Evolutionary conservation across 495 filamentous ascomycete genomes (phyloP), one percentile per base, ranked within the genome.

Genomic region (Aspergillus asperescens): DNA sequence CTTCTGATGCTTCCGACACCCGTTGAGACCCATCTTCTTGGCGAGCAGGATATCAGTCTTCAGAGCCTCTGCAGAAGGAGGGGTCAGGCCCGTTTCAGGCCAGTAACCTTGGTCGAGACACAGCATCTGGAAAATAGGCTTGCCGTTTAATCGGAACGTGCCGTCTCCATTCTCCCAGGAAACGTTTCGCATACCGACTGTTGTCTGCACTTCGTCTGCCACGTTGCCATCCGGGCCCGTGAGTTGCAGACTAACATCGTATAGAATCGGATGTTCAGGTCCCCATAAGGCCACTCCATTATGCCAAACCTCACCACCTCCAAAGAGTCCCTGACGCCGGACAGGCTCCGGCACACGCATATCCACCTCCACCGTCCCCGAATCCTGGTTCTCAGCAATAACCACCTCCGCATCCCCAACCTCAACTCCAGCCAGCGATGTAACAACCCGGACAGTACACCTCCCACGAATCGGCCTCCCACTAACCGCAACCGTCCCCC

Each of bases 1-100:
- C 42, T 72, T 72, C 53, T 72, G 69, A 34, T 72, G 69, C 52
- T 72, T 72, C 16, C 69, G 69, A 24, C 67, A 70, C 7, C 69
- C 69, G 43, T 69, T 72, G 53, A 68, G 61, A 0, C 67, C 69
- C 29, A 70, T 35, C 5, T 54, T 54, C 47, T 68, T 59, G 0
- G 62, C 55, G 54, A 69, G 48, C 43, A 66, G 56, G 9, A 72
- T 72, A 37, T 72, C 69, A 1, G 48, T 43, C 40, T 59, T 62
- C 20, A 72, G 42, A 0, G 69, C 66, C 18, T 68, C 64, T 0
- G 55, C 56, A 0, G 67, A 69, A 5, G 69, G 69, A 2, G 67
- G 69, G n/a, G 69, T 72, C 22, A 72, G 29, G 0, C 69, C 69
- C 0, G 69, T 72, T 23, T 64, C 58, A 0, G 62, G 64, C 69